Evolutionary conservation across 192 early-diverging fungal genomes (phyloP).

Genomic region (Oehlia diaphana): DNA sequence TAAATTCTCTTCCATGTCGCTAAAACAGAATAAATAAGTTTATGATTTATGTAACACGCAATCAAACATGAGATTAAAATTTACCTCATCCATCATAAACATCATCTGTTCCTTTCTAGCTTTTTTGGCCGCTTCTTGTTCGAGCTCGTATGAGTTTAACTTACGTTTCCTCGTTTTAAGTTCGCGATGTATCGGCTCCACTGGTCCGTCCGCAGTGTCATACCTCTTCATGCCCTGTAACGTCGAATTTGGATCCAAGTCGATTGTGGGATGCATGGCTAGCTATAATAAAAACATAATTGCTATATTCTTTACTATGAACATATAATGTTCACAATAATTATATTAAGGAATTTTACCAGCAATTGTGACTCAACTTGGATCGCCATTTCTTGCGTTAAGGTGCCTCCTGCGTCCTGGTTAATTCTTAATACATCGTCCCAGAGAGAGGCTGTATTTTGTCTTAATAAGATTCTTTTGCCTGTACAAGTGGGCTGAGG

Average conservation of each 20-base stretch:
- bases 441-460: background rate
- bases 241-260: background rate
- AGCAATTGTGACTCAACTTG: slow-evolving; percentile 7
- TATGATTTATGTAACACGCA: no score
- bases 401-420: background rate
- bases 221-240: background rate
- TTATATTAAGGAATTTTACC: background rate
- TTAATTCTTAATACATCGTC: background rate
- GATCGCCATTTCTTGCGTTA: slow-evolving; percentile 10
- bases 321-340: background rate
- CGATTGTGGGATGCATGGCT: background rate
- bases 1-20: slow-evolving; percentile 7
- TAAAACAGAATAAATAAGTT: background rate
- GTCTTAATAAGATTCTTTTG: background rate
- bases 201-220: background rate
- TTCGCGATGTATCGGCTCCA: background rate
- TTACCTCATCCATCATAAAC: slow-evolving; percentile 13
- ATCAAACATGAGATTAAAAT: background rate
- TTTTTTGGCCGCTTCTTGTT: slow-evolving; percentile 2
- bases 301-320: background rate
- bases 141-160: slow-evolving; percentile 12
- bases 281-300: background rate
- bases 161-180: slow-evolving; percentile 8
- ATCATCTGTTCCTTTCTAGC: slow-evolving; percentile 11
- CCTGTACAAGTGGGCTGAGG: background rate